Evolutionary conservation across 371 early-diverging fungal species (phyloP).

Genomic region (Chytridium lagenaria): DNA sequence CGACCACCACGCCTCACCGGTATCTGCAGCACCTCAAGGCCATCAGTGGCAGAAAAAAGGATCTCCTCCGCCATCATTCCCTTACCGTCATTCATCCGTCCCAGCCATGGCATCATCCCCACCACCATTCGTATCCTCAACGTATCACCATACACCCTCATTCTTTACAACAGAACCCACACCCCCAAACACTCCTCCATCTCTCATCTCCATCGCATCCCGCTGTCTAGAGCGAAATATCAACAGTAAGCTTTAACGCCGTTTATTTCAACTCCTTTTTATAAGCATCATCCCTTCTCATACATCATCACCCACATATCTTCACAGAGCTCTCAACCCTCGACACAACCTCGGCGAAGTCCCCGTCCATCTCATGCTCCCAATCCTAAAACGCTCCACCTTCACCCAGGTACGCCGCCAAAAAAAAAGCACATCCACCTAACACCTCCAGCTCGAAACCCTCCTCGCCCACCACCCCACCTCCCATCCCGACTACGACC

Average conservation of each 20-base stretch:
- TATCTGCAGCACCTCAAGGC: too few species aligned
- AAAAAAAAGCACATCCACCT: too few species aligned
- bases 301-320: neutral
- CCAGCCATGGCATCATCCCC: too few species aligned
- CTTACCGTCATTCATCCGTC: too few species aligned
- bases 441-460: neutral
- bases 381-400: neutral
- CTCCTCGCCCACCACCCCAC: neutral
- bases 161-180: neutral
- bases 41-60: too few species aligned
- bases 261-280: too few species aligned
- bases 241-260: neutral
- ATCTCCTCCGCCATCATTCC: too few species aligned
- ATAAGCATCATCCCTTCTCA: neutral
- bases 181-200: neutral
- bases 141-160: too few species aligned
- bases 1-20: too few species aligned
- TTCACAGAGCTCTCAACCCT: neutral
- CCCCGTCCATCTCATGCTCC: conserved; percentile 9
- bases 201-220: neutral
- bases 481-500: neutral
- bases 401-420: neutral
- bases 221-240: neutral
- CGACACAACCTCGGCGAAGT: conserved; percentile 1
- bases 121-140: too few species aligned